Evolutionary conservation across 2,329 filamentous ascomycete genomes (phyloP), one percentile per base, ranked within the genome.

Genomic region (Stagonosporopsis tanaceti): DNA sequence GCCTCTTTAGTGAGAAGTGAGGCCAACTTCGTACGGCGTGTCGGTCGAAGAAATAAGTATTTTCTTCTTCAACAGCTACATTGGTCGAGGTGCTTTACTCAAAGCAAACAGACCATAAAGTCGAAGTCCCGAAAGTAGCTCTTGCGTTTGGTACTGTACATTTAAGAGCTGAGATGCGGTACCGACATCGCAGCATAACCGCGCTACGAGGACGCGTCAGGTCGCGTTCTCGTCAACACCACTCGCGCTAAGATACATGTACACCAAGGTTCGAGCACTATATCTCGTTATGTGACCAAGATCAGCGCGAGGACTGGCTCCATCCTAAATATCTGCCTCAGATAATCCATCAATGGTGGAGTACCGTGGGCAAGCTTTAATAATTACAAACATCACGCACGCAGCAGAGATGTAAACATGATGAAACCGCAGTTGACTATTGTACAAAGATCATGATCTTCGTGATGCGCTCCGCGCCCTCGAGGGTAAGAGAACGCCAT

Each of bases 361-460:
- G 15, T 11, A 22, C 35, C n/a, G n/a, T 20, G n/a, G 14, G 9
- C 12, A 24, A n/a, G 38, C 22, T 41, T 27, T 8, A n/a, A n/a
- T n/a, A 22, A 39, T 14, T 12, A 11, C 17, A 24, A 15, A 11
- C 30, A 32, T 53, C 34, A 51, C 34, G 30, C 17, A 40, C 20
- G 20, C 30, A 28, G 34, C 38, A 35, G 24, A 25, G 47, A 62
- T 69, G 62, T 59, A 65, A 64, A 64, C 20, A 53, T 68, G 69
- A 65, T 68, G 66, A 72, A 75, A 72, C 68, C 66, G 68, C 68
- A 71, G 65, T 69, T 65, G 64, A 71, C 70, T 75, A 75, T 69
- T 75, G 61, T 75, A 76, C 73, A 73, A 57, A 51, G 69, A 63
- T 72, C 72, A 72, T 75, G 65, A 70, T 68, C 67, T 65, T 73